Conservation (phyloP, 345 rosid species). For the Pseudoturritis turrita region DNA sequence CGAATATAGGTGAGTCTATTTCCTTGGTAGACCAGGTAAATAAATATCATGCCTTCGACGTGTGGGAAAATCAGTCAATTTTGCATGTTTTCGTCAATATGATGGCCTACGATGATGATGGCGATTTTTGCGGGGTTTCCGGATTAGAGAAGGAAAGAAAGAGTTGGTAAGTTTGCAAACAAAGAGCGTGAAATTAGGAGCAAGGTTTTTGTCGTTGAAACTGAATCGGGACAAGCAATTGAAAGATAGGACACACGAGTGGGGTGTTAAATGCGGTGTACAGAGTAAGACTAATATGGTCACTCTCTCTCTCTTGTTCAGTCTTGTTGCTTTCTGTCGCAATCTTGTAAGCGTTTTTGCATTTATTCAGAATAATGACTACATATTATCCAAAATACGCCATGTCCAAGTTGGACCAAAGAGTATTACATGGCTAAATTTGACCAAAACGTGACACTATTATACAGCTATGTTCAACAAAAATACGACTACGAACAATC, state of each 20-base stretch:
- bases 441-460: constrained; percentile 1
- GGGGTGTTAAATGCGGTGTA: constrained; percentile 31
- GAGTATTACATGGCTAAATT: neutral
- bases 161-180: constrained; percentile 4
- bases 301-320: neutral
- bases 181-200: constrained; percentile 30
- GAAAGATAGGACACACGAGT: constrained; percentile 36
- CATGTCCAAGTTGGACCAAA: constrained; percentile 5
- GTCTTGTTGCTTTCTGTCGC: constrained; percentile 31
- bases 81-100: neutral
- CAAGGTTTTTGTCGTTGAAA: constrained; percentile 24
- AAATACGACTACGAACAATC: neutral
- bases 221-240: constrained; percentile 20
- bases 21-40: neutral
- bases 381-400: constrained; percentile 3
- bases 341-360: constrained; percentile 20
- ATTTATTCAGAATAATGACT: constrained; percentile 11
- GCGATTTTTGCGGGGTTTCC: neutral
- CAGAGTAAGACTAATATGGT: constrained; percentile 22
- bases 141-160: neutral
- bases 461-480: constrained; percentile 1
- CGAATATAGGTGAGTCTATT: neutral
- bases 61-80: neutral
- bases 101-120: constrained; percentile 11
- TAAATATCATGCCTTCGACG: neutral